Percentiles rank a stretch among this genome's conserved stretches.
phyloP scores from a whole-genome alignment of 441 rosid genomes.

The Francoa sonchifolia region DNA sequence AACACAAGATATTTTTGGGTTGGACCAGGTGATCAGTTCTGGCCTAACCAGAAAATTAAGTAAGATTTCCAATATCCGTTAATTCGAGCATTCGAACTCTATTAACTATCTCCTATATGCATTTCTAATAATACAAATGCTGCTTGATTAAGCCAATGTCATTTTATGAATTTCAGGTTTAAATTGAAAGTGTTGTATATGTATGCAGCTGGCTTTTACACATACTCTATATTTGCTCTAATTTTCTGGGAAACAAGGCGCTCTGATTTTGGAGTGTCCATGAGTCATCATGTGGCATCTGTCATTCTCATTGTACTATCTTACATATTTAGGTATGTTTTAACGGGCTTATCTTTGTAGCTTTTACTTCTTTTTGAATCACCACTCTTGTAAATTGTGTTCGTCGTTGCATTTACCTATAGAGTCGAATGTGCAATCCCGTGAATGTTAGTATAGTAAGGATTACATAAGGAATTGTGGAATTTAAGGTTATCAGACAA shows the following conservation, averaged over 20 bases:
- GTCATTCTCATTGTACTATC: slow-evolving; percentile 69
- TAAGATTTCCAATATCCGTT: slow-evolving; percentile 21
- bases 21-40: slow-evolving; percentile 81
- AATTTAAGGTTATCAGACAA: too few relatives aligned
- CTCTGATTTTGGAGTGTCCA: slow-evolving; percentile 90
- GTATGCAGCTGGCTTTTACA: slow-evolving; percentile 91
- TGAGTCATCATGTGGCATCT: slow-evolving; percentile 86
- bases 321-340: slow-evolving; percentile 62
- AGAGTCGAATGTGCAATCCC: too few relatives aligned
- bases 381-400: slow-evolving; percentile 1
- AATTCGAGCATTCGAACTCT: too few relatives aligned
- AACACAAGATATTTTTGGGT: slow-evolving; percentile 71
- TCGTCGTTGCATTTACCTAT: too few relatives aligned
- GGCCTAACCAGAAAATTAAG: slow-evolving; percentile 93
- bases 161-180: slow-evolving; percentile 34
- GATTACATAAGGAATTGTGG: too few relatives aligned
- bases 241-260: slow-evolving; percentile 94
- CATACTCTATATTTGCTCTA: slow-evolving; percentile 90
- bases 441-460: too few relatives aligned
- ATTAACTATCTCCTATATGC: too few relatives aligned
- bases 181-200: slow-evolving; percentile 69
- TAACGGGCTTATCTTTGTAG: slow-evolving; percentile 9
- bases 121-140: too few relatives aligned
- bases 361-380: slow-evolving; percentile 1
- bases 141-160: slow-evolving; percentile 2